Evolutionary conservation across 257 asterid species (phyloP).

Genomic region (Solanum appendiculatum): DNA sequence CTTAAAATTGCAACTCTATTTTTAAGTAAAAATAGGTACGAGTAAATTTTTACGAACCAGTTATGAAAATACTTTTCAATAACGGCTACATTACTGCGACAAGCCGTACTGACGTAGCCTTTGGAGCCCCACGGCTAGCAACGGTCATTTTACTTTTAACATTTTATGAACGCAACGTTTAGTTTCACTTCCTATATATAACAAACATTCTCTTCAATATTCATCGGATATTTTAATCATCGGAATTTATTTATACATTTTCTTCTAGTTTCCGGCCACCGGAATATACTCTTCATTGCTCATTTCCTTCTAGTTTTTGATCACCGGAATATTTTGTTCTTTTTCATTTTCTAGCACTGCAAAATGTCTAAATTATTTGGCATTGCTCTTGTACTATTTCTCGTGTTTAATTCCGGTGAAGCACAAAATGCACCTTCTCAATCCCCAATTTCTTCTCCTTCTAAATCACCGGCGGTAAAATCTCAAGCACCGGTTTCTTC

Average conservation of each 20-base stretch:
- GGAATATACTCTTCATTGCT: constrained; percentile 4
- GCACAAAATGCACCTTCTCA: constrained; percentile 62
- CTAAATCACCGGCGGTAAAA: constrained; percentile 18
- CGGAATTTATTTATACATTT: background rate
- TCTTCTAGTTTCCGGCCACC: background rate
- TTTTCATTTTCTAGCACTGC: background rate
- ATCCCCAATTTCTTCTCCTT: constrained; percentile 22
- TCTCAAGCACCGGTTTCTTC: constrained; percentile 15
- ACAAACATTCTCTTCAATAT: background rate
- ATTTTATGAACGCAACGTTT: constrained; percentile 31
- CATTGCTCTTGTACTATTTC: constrained; percentile 19
- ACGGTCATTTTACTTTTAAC: constrained; percentile 28
- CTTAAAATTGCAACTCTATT: accelerated
- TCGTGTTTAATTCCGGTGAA: constrained; percentile 19
- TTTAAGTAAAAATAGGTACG: background rate
- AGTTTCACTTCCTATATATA: constrained; percentile 12
- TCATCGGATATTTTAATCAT: constrained; percentile 8
- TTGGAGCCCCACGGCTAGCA: constrained; percentile 12
- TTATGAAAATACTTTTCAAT: background rate
- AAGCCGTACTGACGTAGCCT: background rate
- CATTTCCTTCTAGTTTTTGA: background rate
- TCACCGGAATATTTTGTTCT: constrained; percentile 14
- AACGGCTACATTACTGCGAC: constrained; percentile 29
- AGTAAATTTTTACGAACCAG: background rate
- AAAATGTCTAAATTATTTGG: constrained; percentile 25